Percentiles rank a stretch among this genome's conserved stretches.
These are phyloP conservation scores for Pinus tabuliformis DNA, from an alignment of 75 land plant genomes.

Conservation along the genomic window DNA sequence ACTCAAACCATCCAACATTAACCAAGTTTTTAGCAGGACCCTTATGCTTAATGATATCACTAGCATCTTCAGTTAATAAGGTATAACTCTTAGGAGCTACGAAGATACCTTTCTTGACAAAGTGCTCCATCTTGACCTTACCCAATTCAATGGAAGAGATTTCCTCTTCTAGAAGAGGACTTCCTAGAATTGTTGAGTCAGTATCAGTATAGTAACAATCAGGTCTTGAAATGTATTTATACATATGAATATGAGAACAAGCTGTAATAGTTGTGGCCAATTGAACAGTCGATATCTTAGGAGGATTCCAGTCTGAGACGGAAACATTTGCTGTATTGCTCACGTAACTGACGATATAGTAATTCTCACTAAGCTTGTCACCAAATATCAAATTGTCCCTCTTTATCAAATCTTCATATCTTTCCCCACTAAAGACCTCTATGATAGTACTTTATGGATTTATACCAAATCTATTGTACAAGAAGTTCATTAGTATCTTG, in stretches of 20 bases:
- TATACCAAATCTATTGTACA: slow-evolving; percentile 5
- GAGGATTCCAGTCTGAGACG: not conserved
- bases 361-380: not conserved
- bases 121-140: not conserved
- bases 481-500: slow-evolving; percentile 2
- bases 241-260: slow-evolving; percentile 1
- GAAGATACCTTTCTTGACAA: not conserved
- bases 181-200: not conserved
- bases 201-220: not conserved
- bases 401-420: slow-evolving; percentile 2
- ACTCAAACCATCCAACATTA: not conserved
- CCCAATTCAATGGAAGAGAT: not conserved
- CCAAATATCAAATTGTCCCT: not conserved
- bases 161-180: not conserved
- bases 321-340: not conserved
- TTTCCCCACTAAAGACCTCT: not conserved
- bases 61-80: not conserved
- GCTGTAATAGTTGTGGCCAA: not conserved
- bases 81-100: not conserved
- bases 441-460: not conserved
- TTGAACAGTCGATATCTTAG: not conserved
- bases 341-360: not conserved
- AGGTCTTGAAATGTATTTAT: not conserved
- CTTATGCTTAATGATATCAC: not conserved
- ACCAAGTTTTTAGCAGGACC: not conserved